Evolutionary conservation across 257 asterid species (phyloP).

Genomic region (Rehmannia glutinosa): DNA sequence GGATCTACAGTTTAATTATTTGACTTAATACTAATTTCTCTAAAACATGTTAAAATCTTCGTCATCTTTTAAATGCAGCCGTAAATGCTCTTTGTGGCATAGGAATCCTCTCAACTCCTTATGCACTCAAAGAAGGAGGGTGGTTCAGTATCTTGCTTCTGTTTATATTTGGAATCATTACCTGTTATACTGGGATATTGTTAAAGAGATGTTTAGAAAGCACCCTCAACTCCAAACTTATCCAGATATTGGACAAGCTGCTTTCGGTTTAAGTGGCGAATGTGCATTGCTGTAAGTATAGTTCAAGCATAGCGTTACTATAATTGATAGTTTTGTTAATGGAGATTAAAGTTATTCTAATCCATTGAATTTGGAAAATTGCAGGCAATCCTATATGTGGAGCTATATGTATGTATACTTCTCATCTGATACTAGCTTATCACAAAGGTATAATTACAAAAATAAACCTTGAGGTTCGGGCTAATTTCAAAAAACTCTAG

Average conservation of each 20-base stretch:
- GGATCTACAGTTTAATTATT: too few relatives aligned
- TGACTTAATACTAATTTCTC: too few relatives aligned
- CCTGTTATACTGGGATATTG: slow-evolving; percentile 78
- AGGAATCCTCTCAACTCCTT: slow-evolving; percentile 89
- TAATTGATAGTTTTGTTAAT: slow-evolving; percentile 1
- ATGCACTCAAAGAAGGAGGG: slow-evolving; percentile 91
- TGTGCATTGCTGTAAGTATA: slow-evolving; percentile 78
- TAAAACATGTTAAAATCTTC: too few relatives aligned
- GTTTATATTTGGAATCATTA: slow-evolving; percentile 55
- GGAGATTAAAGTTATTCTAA: slow-evolving; percentile 12
- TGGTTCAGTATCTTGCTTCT: slow-evolving; percentile 75
- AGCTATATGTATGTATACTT: slow-evolving; percentile 72
- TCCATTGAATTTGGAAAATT: slow-evolving; percentile 7
- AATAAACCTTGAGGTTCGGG: too few relatives aligned
- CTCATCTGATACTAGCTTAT: slow-evolving; percentile 8
- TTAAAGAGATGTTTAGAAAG: slow-evolving; percentile 81
- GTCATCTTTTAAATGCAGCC: slow-evolving; percentile 43
- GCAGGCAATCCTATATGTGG: slow-evolving; percentile 79
- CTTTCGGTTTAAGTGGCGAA: slow-evolving; percentile 77
- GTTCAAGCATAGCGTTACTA: neutral
- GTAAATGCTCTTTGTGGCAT: slow-evolving; percentile 83
- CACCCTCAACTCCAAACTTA: slow-evolving; percentile 75
- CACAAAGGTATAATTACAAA: too few relatives aligned
- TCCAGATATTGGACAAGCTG: slow-evolving; percentile 96
- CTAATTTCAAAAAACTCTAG: too few relatives aligned